Conservation (phyloP, 2,329 filamentous ascomycete species). For the Claviceps sp. region DNA sequence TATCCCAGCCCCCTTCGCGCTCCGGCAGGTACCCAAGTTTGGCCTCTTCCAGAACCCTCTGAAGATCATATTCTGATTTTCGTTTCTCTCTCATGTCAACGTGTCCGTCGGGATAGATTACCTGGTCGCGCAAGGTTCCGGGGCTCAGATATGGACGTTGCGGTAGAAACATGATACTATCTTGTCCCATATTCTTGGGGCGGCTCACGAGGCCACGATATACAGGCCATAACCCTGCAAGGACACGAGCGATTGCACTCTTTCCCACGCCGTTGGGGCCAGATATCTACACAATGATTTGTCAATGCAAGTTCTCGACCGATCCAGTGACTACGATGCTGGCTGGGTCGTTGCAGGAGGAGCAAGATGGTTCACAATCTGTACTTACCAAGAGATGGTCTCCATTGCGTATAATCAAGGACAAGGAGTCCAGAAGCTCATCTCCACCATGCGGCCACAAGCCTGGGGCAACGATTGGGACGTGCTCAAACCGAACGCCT, state of each 20-base stretch:
- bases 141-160: conserved; percentile 87
- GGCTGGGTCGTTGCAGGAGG: background rate
- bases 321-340: background rate
- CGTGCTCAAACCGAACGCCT: conserved; percentile 82
- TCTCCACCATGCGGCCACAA: conserved; percentile 86
- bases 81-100: conserved; percentile 80
- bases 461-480: conserved; percentile 79
- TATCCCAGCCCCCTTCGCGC: conserved; percentile 92
- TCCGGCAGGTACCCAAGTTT: conserved; percentile 79
- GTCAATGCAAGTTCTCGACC: background rate
- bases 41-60: conserved; percentile 67
- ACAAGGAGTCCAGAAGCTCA: conserved; percentile 76
- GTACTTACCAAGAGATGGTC: conserved; percentile 65
- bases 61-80: conserved; percentile 65
- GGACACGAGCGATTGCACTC: conserved; percentile 71
- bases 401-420: conserved; percentile 76
- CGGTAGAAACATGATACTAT: conserved; percentile 97
- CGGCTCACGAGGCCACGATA: conserved; percentile 87
- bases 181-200: conserved; percentile 64
- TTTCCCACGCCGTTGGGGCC: conserved; percentile 93
- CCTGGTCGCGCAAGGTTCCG: conserved; percentile 87
- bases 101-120: conserved; percentile 94
- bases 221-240: conserved; percentile 89
- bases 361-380: background rate
- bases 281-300: conserved; percentile 47